Evolutionary conservation across 345 rosid species (phyloP).

Genomic region (Aurinia saxatilis): DNA sequence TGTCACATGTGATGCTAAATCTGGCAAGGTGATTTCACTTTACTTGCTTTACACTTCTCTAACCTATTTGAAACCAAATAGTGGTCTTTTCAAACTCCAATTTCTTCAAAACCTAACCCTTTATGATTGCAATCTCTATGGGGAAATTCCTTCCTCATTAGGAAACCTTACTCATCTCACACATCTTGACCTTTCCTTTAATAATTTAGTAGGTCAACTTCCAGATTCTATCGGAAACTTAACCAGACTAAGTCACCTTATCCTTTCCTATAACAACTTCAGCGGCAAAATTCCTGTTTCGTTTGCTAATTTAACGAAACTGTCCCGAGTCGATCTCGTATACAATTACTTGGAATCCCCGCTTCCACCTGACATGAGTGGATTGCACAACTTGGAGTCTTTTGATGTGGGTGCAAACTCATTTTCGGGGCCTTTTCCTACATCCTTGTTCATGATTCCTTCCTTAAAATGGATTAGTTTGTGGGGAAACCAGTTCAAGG

Average conservation of each 20-base stretch:
- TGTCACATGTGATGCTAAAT: background rate
- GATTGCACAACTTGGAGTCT: background rate
- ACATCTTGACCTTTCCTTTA: background rate
- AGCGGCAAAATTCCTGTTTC: background rate
- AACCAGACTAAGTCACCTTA: background rate
- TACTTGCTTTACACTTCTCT: background rate
- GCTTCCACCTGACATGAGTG: background rate
- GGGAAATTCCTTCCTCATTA: background rate
- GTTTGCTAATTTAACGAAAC: background rate
- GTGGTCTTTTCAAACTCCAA: background rate
- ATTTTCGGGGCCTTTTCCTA: background rate
- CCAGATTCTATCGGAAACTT: background rate
- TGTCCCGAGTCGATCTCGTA: background rate
- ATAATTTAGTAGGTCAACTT: too few relatives aligned
- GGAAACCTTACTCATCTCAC: constrained; percentile 13
- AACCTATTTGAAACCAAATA: background rate
- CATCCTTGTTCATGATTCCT: background rate
- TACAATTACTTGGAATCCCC: background rate
- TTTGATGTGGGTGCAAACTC: background rate
- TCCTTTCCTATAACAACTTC: fast-evolving
- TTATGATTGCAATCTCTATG: fast-evolving
- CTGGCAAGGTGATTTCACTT: background rate
- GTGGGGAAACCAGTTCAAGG: background rate
- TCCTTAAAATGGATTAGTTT: background rate
- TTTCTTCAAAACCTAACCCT: background rate